phyloP scores from a whole-genome alignment of 1,139 yeast genomes.

The Yamadazyma mexicana region DNA sequence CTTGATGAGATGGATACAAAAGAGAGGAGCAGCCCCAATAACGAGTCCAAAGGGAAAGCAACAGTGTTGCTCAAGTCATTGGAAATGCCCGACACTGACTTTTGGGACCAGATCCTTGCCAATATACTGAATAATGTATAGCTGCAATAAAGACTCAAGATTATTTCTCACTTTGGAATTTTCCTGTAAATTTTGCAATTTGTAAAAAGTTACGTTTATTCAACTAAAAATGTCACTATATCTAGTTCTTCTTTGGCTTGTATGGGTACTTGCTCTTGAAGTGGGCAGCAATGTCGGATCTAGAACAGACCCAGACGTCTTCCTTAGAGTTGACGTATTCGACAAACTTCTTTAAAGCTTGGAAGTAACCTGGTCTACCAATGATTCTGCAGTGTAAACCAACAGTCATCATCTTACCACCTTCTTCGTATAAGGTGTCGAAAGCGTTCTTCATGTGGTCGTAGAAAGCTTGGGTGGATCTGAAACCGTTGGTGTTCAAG shows the following conservation, averaged over 20 bases:
- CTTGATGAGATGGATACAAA: slow-evolving; percentile 9
- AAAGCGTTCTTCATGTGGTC: slow-evolving; percentile 27
- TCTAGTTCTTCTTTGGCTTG: slow-evolving; percentile 12
- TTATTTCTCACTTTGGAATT: too few species aligned
- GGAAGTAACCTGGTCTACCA: slow-evolving; percentile 36
- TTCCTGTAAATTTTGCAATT: too few species aligned
- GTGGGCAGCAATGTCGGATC: slow-evolving; percentile 33
- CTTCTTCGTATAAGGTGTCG: slow-evolving; percentile 36
- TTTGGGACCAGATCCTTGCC: slow-evolving; percentile 15
- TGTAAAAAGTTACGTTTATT: too few species aligned
- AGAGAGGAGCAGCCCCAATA: neutral
- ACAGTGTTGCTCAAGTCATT: neutral
- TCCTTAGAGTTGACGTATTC: slow-evolving; percentile 28
- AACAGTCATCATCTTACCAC: slow-evolving; percentile 36
- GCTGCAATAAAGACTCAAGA: too few species aligned
- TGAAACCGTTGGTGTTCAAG: slow-evolving; percentile 17
- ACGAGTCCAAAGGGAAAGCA: neutral
- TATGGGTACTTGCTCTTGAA: slow-evolving; percentile 23
- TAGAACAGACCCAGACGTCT: slow-evolving; percentile 37
- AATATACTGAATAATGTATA: slow-evolving; percentile 7
- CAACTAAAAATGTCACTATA: too few species aligned
- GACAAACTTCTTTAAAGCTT: slow-evolving; percentile 32
- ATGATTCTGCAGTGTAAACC: slow-evolving; percentile 36
- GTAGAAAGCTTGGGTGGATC: slow-evolving; percentile 17
- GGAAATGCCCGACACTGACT: slow-evolving; percentile 9